Evolutionary conservation across 371 early-diverging fungal genomes (phyloP).

Genomic region (Mortierella sp.): DNA sequence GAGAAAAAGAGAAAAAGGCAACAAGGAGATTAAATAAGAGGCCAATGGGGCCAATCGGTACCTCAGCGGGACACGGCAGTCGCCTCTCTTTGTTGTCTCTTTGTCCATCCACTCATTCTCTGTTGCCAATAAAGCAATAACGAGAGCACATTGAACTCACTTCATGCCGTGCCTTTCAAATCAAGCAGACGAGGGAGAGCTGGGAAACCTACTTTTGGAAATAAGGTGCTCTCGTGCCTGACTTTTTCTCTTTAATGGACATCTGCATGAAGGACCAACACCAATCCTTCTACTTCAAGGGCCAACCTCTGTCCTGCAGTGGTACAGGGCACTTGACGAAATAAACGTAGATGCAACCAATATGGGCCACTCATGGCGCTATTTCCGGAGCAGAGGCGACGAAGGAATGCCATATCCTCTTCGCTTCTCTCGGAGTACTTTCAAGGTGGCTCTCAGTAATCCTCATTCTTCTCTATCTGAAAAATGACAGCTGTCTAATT

Average conservation of each 20-base stretch:
- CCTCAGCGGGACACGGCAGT: no score
- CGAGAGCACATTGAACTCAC: neutral
- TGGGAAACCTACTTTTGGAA: constrained; percentile 7
- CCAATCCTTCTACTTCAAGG: neutral
- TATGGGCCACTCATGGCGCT: no score
- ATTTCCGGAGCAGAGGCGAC: no score
- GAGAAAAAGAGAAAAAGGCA: neutral
- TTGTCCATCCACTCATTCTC: neutral
- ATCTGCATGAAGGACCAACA: neutral
- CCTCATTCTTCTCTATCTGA: no score
- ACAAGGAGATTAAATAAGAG: neutral
- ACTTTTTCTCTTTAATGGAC: neutral
- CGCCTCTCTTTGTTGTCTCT: neutral
- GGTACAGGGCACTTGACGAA: neutral
- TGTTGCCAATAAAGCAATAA: neutral
- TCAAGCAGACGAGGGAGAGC: neutral
- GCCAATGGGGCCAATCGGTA: neutral
- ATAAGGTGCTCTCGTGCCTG: constrained; percentile 1
- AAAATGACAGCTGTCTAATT: no score
- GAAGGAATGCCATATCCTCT: no score
- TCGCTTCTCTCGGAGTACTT: no score
- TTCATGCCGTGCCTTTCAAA: neutral
- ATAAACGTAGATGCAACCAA: no score
- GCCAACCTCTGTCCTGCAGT: neutral
- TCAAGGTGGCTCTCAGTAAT: no score